phyloP scores from a whole-genome alignment of 768 basidiomycete genomes.

The Kwoniella sp. region DNA sequence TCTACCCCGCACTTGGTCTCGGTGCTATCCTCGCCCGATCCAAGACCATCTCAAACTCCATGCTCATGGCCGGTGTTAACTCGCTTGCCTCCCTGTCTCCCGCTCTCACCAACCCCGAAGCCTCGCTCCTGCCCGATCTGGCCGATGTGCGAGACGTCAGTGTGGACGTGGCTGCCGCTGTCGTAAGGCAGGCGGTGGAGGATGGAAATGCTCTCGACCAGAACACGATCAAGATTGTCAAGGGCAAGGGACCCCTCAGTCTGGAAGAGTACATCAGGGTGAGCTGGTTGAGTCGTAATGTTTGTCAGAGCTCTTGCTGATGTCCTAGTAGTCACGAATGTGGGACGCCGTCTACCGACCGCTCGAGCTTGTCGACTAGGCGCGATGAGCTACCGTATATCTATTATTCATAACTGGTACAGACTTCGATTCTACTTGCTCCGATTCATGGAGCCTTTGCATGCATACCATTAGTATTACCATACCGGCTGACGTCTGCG shows the following conservation, averaged over 20 bases:
- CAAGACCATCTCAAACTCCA: constrained; percentile 65
- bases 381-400: no score
- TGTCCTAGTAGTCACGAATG: constrained; percentile 35
- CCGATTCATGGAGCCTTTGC: no score
- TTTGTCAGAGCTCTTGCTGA: neutral
- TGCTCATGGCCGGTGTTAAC: constrained; percentile 78
- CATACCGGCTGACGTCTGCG: no score
- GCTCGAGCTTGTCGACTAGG: constrained; percentile 32
- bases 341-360: constrained; percentile 63
- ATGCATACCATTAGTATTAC: no score
- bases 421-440: no score
- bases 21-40: constrained; percentile 70
- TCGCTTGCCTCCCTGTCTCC: constrained; percentile 75
- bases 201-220: constrained; percentile 62
- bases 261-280: constrained; percentile 54
- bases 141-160: constrained; percentile 66
- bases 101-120: constrained; percentile 65
- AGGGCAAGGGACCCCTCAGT: constrained; percentile 33
- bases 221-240: constrained; percentile 39
- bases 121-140: constrained; percentile 72
- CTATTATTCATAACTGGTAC: no score
- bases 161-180: constrained; percentile 72
- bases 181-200: constrained; percentile 70
- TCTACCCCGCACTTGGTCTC: constrained; percentile 81
- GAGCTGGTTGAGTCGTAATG: constrained; percentile 41